Evolutionary conservation across 257 asterid species (phyloP).

Genomic region (Nicotiana paniculata): DNA sequence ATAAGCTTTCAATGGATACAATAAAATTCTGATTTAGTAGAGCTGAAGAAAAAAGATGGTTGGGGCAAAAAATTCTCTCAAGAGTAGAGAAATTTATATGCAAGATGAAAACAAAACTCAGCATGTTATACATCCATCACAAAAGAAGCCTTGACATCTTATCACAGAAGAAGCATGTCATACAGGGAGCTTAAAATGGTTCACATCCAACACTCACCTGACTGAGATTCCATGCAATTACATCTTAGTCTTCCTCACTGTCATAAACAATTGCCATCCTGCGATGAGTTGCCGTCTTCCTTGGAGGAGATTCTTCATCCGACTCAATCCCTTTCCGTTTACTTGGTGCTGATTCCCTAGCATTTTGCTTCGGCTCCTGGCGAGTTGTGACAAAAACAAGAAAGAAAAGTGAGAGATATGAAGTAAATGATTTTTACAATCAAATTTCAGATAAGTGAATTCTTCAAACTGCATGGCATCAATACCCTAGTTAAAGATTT

Average conservation of each 20-base stretch:
- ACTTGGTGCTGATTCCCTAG: slow-evolving; percentile 47
- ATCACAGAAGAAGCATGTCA: slow-evolving; percentile 4
- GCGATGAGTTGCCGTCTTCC: slow-evolving; percentile 64
- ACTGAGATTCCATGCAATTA: slow-evolving; percentile 3
- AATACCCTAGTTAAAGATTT: neutral
- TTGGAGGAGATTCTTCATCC: slow-evolving; percentile 89
- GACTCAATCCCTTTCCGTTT: slow-evolving; percentile 85
- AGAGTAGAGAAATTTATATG: neutral
- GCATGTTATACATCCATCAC: neutral
- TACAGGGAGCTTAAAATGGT: neutral
- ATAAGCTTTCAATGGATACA: neutral
- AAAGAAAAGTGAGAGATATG: neutral
- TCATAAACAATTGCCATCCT: slow-evolving; percentile 86
- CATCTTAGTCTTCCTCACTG: slow-evolving; percentile 70
- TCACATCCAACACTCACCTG: neutral
- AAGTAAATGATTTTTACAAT: neutral
- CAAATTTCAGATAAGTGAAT: neutral
- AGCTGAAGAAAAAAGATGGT: neutral
- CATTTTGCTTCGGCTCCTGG: slow-evolving; percentile 76
- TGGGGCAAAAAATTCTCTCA: neutral
- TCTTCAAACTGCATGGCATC: neutral
- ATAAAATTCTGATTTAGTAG: neutral
- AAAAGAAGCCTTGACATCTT: neutral
- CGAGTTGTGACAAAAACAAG: slow-evolving; percentile 1
- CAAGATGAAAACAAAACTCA: neutral